phyloP scores from a whole-genome alignment of 129 eudicot genomes.

The Mikania micrantha region DNA sequence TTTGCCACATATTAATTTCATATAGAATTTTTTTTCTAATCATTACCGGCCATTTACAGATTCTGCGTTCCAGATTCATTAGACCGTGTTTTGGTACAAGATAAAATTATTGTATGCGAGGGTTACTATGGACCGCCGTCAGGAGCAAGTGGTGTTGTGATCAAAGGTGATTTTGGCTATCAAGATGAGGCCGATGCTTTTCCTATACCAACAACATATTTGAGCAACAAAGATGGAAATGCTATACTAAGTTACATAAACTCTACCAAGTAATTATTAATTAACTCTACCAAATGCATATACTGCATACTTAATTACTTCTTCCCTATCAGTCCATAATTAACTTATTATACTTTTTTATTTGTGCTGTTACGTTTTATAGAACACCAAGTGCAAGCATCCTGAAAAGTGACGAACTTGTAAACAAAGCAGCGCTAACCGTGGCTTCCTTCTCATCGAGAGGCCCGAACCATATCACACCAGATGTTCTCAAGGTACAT shows the following conservation, averaged over 20 bases:
- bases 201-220: slow-evolving; percentile 28
- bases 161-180: slow-evolving; percentile 16
- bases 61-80: slow-evolving; percentile 23
- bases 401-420: slow-evolving; percentile 25
- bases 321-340: no score
- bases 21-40: no score
- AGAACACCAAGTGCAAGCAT: slow-evolving; percentile 34
- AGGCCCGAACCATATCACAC: no score
- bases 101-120: slow-evolving; percentile 29
- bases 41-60: neutral
- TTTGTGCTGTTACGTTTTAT: neutral
- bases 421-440: no score
- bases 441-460: no score
- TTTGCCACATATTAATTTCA: no score
- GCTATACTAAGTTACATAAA: slow-evolving; percentile 26
- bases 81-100: slow-evolving; percentile 18
- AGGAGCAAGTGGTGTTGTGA: slow-evolving; percentile 24
- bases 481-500: slow-evolving; percentile 68
- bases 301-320: no score
- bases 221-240: slow-evolving; percentile 25
- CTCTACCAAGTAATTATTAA: slow-evolving; percentile 33
- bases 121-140: slow-evolving; percentile 3
- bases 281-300: no score
- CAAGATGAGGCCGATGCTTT: slow-evolving; percentile 23
- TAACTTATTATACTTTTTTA: no score